Evolutionary conservation across 306 rosid genomes (phyloP).

Genomic region (Fragaria iinumae): DNA sequence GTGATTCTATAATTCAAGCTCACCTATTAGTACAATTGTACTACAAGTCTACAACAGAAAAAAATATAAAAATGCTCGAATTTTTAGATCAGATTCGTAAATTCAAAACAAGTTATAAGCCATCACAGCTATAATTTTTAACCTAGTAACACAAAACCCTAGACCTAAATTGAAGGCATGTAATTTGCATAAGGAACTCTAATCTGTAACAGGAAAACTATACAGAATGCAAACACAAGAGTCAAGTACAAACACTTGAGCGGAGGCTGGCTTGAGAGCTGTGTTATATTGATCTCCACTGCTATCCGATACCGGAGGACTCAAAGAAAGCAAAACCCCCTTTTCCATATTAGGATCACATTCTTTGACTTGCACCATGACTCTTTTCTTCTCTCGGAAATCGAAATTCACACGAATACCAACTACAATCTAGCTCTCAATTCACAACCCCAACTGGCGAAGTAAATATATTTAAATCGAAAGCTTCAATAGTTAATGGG

Average conservation of each 20-base stretch:
- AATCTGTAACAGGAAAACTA: not conserved
- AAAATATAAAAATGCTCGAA: not conserved
- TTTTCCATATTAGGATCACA: not conserved
- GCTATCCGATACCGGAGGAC: slow-evolving; percentile 11
- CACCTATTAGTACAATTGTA: not conserved
- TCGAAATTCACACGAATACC: not conserved
- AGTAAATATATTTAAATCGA: not conserved
- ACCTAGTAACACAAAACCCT: not conserved
- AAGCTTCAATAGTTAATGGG: not conserved
- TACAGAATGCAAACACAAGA: not conserved
- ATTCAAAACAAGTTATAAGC: no score
- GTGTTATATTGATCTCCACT: not conserved
- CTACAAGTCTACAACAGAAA: not conserved
- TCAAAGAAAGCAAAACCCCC: slow-evolving; percentile 12
- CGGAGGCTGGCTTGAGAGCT: slow-evolving; percentile 19
- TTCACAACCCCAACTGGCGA: slow-evolving; percentile 4
- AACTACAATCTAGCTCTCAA: not conserved
- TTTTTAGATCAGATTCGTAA: not conserved
- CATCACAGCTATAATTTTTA: not conserved
- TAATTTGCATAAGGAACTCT: not conserved
- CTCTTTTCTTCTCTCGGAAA: not conserved
- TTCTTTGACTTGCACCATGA: slow-evolving; percentile 29
- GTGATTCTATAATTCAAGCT: not conserved
- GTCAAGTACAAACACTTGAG: slow-evolving; percentile 24
- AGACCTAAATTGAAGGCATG: not conserved